Evolutionary conservation across 192 early-diverging fungal species (phyloP), one percentile per base, ranked within the genome.

Genomic region (Backusella westeae): DNA sequence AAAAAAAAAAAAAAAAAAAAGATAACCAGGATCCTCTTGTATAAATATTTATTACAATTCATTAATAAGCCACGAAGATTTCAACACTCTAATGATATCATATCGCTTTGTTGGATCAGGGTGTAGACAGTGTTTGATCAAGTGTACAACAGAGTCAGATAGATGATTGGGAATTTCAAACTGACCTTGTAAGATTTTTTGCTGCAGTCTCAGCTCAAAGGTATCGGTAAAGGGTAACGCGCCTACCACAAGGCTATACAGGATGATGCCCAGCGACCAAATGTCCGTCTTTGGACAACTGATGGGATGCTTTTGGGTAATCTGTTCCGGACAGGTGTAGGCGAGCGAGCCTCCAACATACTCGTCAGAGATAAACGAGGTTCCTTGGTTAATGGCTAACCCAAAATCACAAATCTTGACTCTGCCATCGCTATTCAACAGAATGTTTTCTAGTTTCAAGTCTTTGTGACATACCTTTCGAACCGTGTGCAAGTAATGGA

Each of bases 371-470:
- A 71, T 29, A 39, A 19, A 0, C 12, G 44, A 7, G 12, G 23
- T 34, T 2, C 41, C 70, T 21, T 95, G 4, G 67, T 38, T 9
- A 42, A 91, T 88, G 5, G 92, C 86, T 5, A 95, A 74, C 1
- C 96, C 96, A 85, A 97, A 99, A 78, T 99, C 96, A 69, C 91
- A 92, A 21, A 97, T 85, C 85, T 96, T 97, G 75, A 93, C 83
- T 15, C 84, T 81, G 21, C 84, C 83, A 9, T 89, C 69, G 42
- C 85, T 85, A 72, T 88, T 89, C 53, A 94, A 82, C 32, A 97
- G 85, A 34, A 97, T 87, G 82, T 99, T 99, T 77, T 99, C 97
- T 29, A 94, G 87, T 82, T 99, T 99, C 76, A 99, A 84, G 78
- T 99, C 97, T 23, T 93, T 90, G 81, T 98, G 97, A 0, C 73